A percentile compares a stretch with the other conserved stretches of the same genome.
These are phyloP conservation scores for Naegleria lovaniensis DNA, from an alignment of 208 protist species.

Conservation along the genomic window DNA sequence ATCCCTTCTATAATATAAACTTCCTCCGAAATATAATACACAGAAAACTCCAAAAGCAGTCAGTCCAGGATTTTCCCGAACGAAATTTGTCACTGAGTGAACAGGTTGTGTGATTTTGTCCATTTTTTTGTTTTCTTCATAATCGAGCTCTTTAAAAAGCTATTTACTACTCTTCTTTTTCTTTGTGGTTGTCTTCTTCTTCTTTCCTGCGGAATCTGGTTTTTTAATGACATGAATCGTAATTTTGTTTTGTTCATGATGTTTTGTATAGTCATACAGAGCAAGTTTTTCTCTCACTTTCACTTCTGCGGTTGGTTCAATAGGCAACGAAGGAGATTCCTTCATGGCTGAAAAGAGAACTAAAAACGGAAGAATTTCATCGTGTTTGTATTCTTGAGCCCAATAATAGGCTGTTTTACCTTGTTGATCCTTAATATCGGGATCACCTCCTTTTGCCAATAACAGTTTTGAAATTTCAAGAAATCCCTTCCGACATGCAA, in stretches of 20 bases:
- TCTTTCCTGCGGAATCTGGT: neutral
- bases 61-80: neutral
- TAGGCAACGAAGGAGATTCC: neutral
- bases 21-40: neutral
- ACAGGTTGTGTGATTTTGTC: neutral
- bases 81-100: neutral
- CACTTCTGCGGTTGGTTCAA: neutral
- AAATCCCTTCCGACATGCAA: neutral
- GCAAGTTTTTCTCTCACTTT: neutral
- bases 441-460: neutral
- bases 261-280: neutral
- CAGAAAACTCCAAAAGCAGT: neutral
- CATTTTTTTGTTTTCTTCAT: neutral
- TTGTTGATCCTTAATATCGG: neutral
- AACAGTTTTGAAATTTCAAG: neutral
- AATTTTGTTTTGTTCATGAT: neutral
- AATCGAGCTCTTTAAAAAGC: too few relatives aligned
- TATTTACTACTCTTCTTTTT: neutral
- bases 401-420: slow-evolving; percentile 19
- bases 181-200: neutral
- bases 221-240: neutral
- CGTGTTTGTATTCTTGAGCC: slow-evolving; percentile 18
- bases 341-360: neutral
- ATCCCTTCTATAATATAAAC: neutral
- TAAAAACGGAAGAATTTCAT: neutral